Conservation (phyloP, 345 rosid species). For the Salix caprea region DNA sequence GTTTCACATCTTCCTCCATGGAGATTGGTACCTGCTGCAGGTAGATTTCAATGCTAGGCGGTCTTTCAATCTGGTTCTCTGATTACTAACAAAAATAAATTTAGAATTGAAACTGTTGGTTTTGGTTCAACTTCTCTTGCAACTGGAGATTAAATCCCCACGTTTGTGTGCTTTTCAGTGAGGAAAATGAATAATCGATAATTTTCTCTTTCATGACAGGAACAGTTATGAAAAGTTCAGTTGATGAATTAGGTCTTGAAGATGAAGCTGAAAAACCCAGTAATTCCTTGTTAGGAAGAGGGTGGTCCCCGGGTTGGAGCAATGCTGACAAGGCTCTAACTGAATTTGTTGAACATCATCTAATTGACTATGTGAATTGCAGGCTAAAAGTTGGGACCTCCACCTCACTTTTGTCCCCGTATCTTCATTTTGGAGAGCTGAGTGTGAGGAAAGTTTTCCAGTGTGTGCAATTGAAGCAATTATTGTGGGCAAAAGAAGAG, state of each 20-base stretch:
- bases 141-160: not conserved
- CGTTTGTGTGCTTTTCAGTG: not conserved
- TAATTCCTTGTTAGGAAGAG: conserved; percentile 80
- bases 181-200: conserved; percentile 3
- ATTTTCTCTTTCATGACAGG: conserved; percentile 32
- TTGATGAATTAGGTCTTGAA: conserved; percentile 78
- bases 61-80: not conserved
- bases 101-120: not conserved
- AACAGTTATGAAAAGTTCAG: conserved; percentile 44
- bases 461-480: conserved; percentile 58
- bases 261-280: conserved; percentile 76
- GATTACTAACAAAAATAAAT: not conserved
- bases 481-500: conserved; percentile 71
- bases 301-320: conserved; percentile 94
- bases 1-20: conserved; percentile 68
- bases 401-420: conserved; percentile 79
- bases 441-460: conserved; percentile 85
- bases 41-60: conserved; percentile 26
- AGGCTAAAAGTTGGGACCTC: conserved; percentile 56
- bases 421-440: conserved; percentile 90
- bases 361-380: conserved; percentile 50
- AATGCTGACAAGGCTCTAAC: conserved; percentile 66
- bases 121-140: not conserved
- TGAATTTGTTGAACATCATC: conserved; percentile 63
- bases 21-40: conserved; percentile 56